These are phyloP conservation scores for Paxillus ammoniavirescens DNA, from an alignment of 768 basidiomycete species.

Conservation along the genomic window DNA sequence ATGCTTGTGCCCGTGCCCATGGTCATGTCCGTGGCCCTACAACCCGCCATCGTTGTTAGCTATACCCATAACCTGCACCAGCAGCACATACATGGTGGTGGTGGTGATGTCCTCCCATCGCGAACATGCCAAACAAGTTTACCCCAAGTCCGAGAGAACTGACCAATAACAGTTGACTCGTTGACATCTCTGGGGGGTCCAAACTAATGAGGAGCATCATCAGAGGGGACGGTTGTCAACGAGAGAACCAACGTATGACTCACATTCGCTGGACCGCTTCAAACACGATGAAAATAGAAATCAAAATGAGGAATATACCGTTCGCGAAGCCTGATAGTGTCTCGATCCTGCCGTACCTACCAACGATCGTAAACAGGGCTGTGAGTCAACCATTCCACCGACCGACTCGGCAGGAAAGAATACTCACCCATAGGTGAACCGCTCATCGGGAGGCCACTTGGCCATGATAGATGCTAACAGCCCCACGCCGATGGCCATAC, in stretches of 20 bases:
- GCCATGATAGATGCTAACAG: conserved; percentile 97
- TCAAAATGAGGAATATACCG: conserved; percentile 89
- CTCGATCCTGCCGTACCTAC: conserved; percentile 91
- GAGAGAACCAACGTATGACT: conserved; percentile 23
- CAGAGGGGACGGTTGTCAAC: not conserved
- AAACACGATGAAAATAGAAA: conserved; percentile 97
- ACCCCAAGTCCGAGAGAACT: conserved; percentile 88
- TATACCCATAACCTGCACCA: not conserved
- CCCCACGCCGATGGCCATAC: conserved; percentile 94
- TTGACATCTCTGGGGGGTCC: conserved; percentile 98
- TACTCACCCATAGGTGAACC: conserved; percentile 90
- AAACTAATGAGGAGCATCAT: conserved; percentile 43
- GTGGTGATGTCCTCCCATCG: conserved; percentile 94
- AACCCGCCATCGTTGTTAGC: not conserved
- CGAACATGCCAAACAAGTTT: conserved; percentile 98
- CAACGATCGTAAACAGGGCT: not conserved
- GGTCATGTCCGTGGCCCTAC: conserved; percentile 19
- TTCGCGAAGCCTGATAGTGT: conserved; percentile 98
- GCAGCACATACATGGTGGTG: conserved; percentile 52
- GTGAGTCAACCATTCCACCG: not conserved
- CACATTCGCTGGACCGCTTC: conserved; percentile 95
- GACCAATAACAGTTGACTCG: conserved; percentile 85
- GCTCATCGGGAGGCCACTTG: conserved; percentile 92
- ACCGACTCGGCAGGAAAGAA: not conserved
- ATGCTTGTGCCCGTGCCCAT: conserved; percentile 12